These are phyloP conservation scores for Cutaneotrichosporon cutaneum DNA, from an alignment of 1,284 basidiomycete species.

Conservation along the genomic window DNA sequence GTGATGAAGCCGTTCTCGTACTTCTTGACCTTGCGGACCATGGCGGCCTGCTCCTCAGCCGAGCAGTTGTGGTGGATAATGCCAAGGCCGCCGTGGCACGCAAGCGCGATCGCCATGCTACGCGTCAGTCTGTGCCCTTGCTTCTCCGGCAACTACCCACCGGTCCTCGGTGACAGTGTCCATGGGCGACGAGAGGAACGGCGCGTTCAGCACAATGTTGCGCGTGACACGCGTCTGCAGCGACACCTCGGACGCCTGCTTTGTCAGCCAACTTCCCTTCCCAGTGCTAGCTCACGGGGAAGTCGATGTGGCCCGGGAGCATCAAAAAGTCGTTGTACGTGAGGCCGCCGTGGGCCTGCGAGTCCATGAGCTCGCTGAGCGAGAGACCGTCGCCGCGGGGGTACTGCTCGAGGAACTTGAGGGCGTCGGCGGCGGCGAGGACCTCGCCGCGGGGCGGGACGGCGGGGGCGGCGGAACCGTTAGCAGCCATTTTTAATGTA, in stretches of 20 bases:
- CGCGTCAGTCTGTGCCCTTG: constrained; percentile 11
- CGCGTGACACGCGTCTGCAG: constrained; percentile 84
- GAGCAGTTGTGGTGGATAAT: constrained; percentile 98
- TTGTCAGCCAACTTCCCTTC: constrained; percentile 16
- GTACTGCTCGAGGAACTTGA: constrained; percentile 75
- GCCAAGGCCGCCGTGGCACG: constrained; percentile 93
- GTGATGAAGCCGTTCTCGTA: constrained; percentile 99
- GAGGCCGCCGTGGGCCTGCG: constrained; percentile 80
- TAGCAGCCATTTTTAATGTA: constrained; percentile 22
- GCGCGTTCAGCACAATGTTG: constrained; percentile 90
- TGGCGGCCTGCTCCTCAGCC: constrained; percentile 82
- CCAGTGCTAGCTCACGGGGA: constrained; percentile 65
- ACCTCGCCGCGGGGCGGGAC: constrained; percentile 26
- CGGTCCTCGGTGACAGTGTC: constrained; percentile 97
- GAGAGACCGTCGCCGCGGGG: constrained; percentile 78
- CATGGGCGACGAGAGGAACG: constrained; percentile 98
- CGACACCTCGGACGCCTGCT: constrained; percentile 61
- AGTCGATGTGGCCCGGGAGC: constrained; percentile 95
- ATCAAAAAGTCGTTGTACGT: constrained; percentile 96
- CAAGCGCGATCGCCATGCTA: constrained; percentile 90
- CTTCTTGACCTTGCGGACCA: constrained; percentile 97
- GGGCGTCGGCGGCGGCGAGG: constrained; percentile 55
- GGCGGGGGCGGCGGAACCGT: constrained; percentile 16
- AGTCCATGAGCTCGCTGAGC: constrained; percentile 86
- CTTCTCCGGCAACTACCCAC: constrained; percentile 24